Base-by-base conservation (phyloP, 1,284 basidiomycete genomes). In the Pyrrhoderma noxium region DNA sequence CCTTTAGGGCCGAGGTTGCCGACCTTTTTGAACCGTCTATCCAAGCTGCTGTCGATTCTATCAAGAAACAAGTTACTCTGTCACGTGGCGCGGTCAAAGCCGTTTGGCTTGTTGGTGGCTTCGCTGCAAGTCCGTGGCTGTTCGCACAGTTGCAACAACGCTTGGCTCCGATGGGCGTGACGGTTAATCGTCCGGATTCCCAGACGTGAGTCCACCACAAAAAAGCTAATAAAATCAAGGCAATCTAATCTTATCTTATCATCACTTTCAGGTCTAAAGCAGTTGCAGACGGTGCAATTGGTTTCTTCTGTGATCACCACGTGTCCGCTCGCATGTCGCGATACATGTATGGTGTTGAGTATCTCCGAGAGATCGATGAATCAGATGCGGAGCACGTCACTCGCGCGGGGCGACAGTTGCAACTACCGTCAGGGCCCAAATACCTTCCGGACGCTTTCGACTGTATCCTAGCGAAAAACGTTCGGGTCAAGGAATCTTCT, bases 321-420 rank as follows among this genome's bases (percentile, higher is more conserved):
- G 85, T 88, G 55, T 82, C 82, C 5, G 82, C 85, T 31, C 76
- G 85, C 37, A 78, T 87, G 68, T 82, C 82, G 39, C 85, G 75
- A 62, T 85, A 82, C 62, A 80, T 86, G 76, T 89, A 88, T 60
- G 85, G 85, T 16, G 85, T 88, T 43, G 85, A 88, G 62, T 88
- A 79, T 61, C 67, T 87, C 18, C 75, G 84, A 8, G 80, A 84
- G 57, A 79, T 75, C 60, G 76, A 89, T 61, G 66, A 72, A 2
- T 70, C 70, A 36, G 80, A 88, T 62, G 72, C 75, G 14, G 84
- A 87, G 48, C 85, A 88, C 60, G 63, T 78, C 41, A 65, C 75
- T 2, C 72, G 85, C 52, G 74, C 75, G 60, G 77, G 80, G 51
- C 72, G 80, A 38, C 69, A 89, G 34, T 83, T 82, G 57, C 83